These are phyloP conservation scores for Trametes maxima DNA, from an alignment of 768 basidiomycete genomes.

Conservation along the genomic window DNA sequence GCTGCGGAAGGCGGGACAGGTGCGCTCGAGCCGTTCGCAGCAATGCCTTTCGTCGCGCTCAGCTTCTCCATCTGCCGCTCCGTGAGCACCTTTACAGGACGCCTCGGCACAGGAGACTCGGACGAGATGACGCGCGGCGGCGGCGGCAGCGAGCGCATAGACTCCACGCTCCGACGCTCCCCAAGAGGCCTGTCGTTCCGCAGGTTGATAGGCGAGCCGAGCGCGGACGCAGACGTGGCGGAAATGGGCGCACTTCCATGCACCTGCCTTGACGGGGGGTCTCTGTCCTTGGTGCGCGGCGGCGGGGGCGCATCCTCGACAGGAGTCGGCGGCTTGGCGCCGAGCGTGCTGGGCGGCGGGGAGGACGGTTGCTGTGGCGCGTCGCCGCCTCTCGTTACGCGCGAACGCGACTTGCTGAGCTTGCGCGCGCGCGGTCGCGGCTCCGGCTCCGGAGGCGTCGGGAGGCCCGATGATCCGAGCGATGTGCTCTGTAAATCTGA, in stretches of 20 bases:
- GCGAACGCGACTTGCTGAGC: constrained; percentile 27
- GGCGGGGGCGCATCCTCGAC: constrained; percentile 21
- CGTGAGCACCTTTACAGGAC: constrained; percentile 28
- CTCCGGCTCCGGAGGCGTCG: constrained; percentile 20
- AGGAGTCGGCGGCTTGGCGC: constrained; percentile 21
- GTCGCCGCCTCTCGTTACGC: constrained; percentile 11
- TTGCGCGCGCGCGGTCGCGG: constrained; percentile 14
- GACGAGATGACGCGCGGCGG: constrained; percentile 16
- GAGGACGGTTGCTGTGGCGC: background rate
- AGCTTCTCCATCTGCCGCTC: constrained; percentile 33
- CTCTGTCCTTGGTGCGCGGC: background rate
- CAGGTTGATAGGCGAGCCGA: constrained; percentile 22
- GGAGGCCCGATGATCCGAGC: background rate
- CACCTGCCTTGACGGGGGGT: constrained; percentile 1
- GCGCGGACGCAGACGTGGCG: background rate
- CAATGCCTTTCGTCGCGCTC: constrained; percentile 16
- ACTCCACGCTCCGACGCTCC: constrained; percentile 7
- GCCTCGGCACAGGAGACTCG: constrained; percentile 16
- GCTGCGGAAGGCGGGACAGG: background rate
- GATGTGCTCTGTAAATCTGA: constrained; percentile 7
- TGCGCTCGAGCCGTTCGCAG: background rate
- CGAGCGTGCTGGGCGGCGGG: constrained; percentile 7
- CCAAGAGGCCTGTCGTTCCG: constrained; percentile 8
- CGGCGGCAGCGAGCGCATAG: constrained; percentile 5
- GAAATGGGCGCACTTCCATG: background rate